Conservation (phyloP, 768 basidiomycete species). For the Tricholoma bakamatsutake region DNA sequence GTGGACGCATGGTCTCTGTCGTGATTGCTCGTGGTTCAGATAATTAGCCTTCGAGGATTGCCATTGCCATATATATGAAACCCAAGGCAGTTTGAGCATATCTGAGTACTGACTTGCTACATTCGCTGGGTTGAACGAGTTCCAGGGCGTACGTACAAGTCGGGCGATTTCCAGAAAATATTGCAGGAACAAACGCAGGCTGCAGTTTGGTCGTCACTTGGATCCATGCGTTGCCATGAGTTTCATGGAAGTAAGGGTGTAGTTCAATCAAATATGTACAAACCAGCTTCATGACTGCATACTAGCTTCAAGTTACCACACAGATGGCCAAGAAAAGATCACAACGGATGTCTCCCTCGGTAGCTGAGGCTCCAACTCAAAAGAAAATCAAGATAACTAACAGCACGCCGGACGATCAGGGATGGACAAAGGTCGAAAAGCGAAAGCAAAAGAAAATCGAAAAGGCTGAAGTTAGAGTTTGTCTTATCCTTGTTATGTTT, state of each 20-base stretch:
- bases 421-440: constrained; percentile 69
- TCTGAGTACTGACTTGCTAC: constrained; percentile 35
- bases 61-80: constrained; percentile 44
- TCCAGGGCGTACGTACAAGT: constrained; percentile 35
- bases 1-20: constrained; percentile 35
- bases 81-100: constrained; percentile 39
- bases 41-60: no score
- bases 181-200: constrained; percentile 37
- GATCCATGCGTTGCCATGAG: constrained; percentile 41
- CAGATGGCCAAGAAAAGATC: constrained; percentile 11
- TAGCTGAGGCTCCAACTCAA: constrained; percentile 7
- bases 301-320: no score
- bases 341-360: constrained; percentile 9
- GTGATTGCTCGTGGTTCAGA: no score
- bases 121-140: constrained; percentile 29
- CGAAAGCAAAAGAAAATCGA: constrained; percentile 65
- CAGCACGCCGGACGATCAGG: constrained; percentile 14
- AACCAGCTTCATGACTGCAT: no score
- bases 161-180: constrained; percentile 39
- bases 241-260: no score
- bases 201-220: constrained; percentile 46
- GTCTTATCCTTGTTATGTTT: constrained; percentile 18
- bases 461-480: constrained; percentile 47
- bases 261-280: not conserved
- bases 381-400: constrained; percentile 35